Evolutionary conservation across 441 rosid genomes (phyloP).

Genomic region (Pelargonium cotyledonis): DNA sequence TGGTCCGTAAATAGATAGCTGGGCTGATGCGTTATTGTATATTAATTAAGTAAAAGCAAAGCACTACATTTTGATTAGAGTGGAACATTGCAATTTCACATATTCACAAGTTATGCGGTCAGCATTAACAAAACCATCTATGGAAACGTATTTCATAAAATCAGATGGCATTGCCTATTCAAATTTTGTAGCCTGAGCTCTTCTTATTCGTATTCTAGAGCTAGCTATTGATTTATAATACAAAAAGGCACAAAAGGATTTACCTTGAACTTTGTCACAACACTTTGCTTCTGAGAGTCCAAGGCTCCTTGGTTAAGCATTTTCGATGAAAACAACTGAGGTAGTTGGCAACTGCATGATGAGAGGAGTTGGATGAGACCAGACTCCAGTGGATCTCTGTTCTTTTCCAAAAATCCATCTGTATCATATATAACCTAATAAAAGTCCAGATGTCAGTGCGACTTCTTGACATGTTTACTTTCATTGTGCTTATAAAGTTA

Average conservation of each 20-base stretch:
- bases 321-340: slow-evolving; percentile 43
- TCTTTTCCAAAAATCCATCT: slow-evolving; percentile 88
- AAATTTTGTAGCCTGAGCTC: not conserved
- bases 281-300: slow-evolving; percentile 59
- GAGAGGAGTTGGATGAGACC: slow-evolving; percentile 61
- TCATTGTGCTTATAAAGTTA: not conserved
- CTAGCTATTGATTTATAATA: not conserved
- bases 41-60: too few species aligned
- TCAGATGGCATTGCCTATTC: not conserved
- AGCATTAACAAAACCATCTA: not conserved
- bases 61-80: not conserved
- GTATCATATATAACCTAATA: slow-evolving; percentile 71
- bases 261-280: slow-evolving; percentile 79
- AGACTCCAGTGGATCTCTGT: slow-evolving; percentile 62
- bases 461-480: not conserved
- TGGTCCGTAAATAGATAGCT: too few species aligned
- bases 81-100: not conserved
- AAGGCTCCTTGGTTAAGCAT: slow-evolving; percentile 30
- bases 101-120: not conserved
- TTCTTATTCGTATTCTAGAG: not conserved
- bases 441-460: slow-evolving; percentile 20
- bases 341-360: slow-evolving; percentile 53
- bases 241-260: slow-evolving; percentile 7
- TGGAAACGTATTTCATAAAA: not conserved
- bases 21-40: too few species aligned